Evolutionary conservation across 2,329 filamentous ascomycete genomes (phyloP).

Genomic region (Pestalotiopsis fici): DNA sequence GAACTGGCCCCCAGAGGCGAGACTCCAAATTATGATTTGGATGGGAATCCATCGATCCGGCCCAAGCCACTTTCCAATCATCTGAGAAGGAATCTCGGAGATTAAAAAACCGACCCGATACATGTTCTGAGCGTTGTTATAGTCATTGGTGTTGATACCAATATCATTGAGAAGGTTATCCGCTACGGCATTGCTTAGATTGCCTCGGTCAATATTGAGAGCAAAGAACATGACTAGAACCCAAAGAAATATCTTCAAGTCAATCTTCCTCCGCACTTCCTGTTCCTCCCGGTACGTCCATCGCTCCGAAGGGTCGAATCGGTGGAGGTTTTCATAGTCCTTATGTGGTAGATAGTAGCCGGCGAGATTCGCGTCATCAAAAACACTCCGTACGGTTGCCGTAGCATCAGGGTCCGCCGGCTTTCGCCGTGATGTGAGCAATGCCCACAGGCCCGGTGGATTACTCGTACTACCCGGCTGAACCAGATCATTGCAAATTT

Average conservation of each 20-base stretch:
- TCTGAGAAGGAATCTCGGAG: conserved; percentile 20
- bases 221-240: conserved; percentile 24
- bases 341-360: conserved; percentile 19
- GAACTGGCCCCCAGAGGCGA: conserved; percentile 24
- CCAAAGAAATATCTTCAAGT: conserved; percentile 40
- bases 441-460: neutral
- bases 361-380: neutral
- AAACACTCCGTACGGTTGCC: neutral
- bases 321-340: conserved; percentile 35
- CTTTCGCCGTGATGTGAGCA: neutral
- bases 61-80: conserved; percentile 27
- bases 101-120: conserved; percentile 23
- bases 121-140: conserved; percentile 32
- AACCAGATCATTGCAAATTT: neutral
- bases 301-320: conserved; percentile 33
- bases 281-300: conserved; percentile 36
- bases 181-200: conserved; percentile 32
- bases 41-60: conserved; percentile 27
- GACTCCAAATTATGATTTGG: conserved; percentile 26
- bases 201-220: conserved; percentile 22
- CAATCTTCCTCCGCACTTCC: conserved; percentile 32
- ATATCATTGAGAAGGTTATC: conserved; percentile 33
- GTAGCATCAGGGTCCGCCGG: neutral
- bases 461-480: neutral
- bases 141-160: conserved; percentile 9